Conservation (phyloP, 148 eudicot species). For the Bassia scoparia region DNA sequence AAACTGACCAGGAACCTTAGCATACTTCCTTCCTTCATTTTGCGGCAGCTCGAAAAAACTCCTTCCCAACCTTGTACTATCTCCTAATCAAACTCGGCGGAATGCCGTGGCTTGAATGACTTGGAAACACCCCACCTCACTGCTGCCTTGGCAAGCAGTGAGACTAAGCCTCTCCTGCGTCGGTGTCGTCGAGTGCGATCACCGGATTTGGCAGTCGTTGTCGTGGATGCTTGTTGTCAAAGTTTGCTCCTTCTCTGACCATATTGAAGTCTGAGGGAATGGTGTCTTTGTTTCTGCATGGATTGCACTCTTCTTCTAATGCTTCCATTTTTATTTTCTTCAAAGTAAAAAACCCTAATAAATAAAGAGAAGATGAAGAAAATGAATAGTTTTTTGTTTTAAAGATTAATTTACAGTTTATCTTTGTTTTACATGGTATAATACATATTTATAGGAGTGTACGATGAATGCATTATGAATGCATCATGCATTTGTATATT, state of each 20-base stretch:
- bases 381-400: no score
- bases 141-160: constrained; percentile 36
- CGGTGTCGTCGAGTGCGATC: constrained; percentile 35
- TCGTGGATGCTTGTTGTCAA: constrained; percentile 40
- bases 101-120: constrained; percentile 65
- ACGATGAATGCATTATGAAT: no score
- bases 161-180: constrained; percentile 31
- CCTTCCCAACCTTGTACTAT: constrained; percentile 50
- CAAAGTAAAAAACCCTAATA: no score
- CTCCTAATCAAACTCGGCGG: constrained; percentile 38
- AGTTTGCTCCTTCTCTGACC: constrained; percentile 59
- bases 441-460: no score
- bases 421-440: no score
- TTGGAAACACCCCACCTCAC: constrained; percentile 61
- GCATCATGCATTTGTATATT: no score
- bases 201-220: constrained; percentile 47
- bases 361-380: no score
- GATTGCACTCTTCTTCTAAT: constrained; percentile 62
- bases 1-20: constrained; percentile 30
- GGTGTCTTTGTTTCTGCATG: constrained; percentile 36
- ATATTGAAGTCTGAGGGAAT: constrained; percentile 53
- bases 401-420: no score
- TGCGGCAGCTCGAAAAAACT: constrained; percentile 62
- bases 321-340: constrained; percentile 29
- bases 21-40: constrained; percentile 41